Evolutionary conservation across 345 rosid genomes (phyloP).

Genomic region (Acer saccharum): DNA sequence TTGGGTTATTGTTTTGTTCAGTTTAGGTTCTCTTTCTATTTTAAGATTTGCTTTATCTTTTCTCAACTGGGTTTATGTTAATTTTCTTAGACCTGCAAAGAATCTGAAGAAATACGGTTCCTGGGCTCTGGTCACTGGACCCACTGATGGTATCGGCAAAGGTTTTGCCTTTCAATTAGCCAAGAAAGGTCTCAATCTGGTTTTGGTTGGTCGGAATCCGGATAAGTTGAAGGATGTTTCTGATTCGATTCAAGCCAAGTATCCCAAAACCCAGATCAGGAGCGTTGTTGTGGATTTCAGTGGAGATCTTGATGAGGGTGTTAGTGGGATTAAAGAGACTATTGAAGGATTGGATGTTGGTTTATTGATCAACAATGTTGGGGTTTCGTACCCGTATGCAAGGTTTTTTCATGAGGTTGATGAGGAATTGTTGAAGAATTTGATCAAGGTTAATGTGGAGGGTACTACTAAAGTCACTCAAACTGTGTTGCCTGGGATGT

Average conservation of each 20-base stretch:
- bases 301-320: conserved; percentile 83
- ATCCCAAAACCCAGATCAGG: conserved; percentile 52
- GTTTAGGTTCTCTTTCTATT: conserved; percentile 58
- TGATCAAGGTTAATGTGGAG: conserved; percentile 83
- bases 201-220: conserved; percentile 79
- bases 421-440: conserved; percentile 53
- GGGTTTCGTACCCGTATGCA: conserved; percentile 91
- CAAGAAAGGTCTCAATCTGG: conserved; percentile 72
- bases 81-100: conserved; percentile 81
- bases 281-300: conserved; percentile 80
- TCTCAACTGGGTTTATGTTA: conserved; percentile 73
- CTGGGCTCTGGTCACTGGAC: conserved; percentile 93
- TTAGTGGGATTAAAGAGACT: conserved; percentile 56
- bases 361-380: conserved; percentile 82
- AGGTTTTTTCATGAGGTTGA: conserved; percentile 94
- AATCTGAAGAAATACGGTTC: conserved; percentile 88
- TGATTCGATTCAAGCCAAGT: conserved; percentile 54
- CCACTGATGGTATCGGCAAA: conserved; percentile 94
- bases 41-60: conserved; percentile 42
- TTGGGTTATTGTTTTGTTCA: conserved; percentile 56
- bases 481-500: conserved; percentile 79
- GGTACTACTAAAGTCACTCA: conserved; percentile 92
- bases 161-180: conserved; percentile 86
- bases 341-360: conserved; percentile 83
- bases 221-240: conserved; percentile 71